Conservation (phyloP, 2,329 filamentous ascomycete species). For the Aureobasidium sp. region DNA sequence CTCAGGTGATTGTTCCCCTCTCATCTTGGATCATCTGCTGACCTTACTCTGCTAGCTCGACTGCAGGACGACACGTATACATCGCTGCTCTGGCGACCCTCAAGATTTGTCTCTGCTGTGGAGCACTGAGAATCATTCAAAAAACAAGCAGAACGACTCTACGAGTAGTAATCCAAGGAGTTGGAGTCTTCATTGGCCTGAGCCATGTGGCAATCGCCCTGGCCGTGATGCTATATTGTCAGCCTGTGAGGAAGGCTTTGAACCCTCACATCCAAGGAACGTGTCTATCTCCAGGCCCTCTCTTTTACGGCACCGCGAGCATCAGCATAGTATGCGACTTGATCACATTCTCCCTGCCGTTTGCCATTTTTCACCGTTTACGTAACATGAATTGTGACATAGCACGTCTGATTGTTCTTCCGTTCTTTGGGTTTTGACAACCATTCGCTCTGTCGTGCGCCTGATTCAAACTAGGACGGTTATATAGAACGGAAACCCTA, state of each 20-base stretch:
- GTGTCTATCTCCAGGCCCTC: not conserved
- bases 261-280: not conserved
- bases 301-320: not conserved
- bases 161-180: not conserved
- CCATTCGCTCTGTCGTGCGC: not conserved
- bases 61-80: not conserved
- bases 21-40: not conserved
- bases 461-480: not conserved
- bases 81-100: not conserved
- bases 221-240: slow-evolving; percentile 5
- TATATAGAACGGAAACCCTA: not conserved
- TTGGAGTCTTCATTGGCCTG: not conserved
- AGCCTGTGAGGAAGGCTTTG: not conserved
- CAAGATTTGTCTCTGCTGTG: not conserved
- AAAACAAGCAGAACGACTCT: not conserved
- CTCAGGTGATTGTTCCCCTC: not conserved
- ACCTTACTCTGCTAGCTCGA: not conserved
- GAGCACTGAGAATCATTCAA: not conserved
- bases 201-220: not conserved
- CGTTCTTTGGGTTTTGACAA: not conserved
- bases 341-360: not conserved
- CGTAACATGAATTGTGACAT: not conserved
- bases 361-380: not conserved
- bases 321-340: not conserved
- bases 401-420: not conserved